Percentiles rank a stretch among this genome's conserved stretches.
phyloP scores from a whole-genome alignment of 768 basidiomycete species.

The Coprinellus micaceus region DNA sequence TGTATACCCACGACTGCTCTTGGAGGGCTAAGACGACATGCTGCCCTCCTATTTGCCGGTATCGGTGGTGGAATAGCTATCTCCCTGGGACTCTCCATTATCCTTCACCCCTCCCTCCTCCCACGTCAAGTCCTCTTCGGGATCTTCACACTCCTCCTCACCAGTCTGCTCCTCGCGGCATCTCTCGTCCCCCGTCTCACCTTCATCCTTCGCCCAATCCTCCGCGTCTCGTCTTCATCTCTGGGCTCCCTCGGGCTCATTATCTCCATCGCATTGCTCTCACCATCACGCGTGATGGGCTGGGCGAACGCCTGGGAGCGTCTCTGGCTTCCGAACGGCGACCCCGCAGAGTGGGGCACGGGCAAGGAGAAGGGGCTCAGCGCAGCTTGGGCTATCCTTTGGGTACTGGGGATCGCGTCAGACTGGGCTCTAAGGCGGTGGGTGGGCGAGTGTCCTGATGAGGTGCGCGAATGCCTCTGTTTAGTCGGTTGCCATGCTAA shows the following conservation, averaged over 20 bases:
- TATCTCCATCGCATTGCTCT: conserved; percentile 51
- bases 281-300: conserved; percentile 34
- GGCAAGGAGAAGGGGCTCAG: conserved; percentile 55
- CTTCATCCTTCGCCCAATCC: conserved; percentile 39
- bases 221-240: conserved; percentile 51
- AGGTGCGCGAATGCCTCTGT: conserved; percentile 36
- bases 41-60: conserved; percentile 45
- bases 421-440: conserved; percentile 56
- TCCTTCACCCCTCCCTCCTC: conserved; percentile 50
- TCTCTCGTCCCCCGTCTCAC: conserved; percentile 44
- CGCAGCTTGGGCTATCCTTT: conserved; percentile 52
- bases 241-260: conserved; percentile 57
- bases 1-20: conserved; percentile 45
- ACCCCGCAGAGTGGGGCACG: conserved; percentile 44
- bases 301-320: conserved; percentile 67
- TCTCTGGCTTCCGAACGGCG: conserved; percentile 45
- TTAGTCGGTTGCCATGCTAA: not conserved
- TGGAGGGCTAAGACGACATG: conserved; percentile 52
- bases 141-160: conserved; percentile 30
- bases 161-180: conserved; percentile 34
- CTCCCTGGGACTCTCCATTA: conserved; percentile 49
- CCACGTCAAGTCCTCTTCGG: conserved; percentile 42
- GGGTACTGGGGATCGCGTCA: conserved; percentile 39
- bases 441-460: conserved; percentile 67
- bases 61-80: conserved; percentile 53